Evolutionary conservation across 2,329 filamentous ascomycete genomes (phyloP).

Genomic region (Teratosphaeria gauchensis): DNA sequence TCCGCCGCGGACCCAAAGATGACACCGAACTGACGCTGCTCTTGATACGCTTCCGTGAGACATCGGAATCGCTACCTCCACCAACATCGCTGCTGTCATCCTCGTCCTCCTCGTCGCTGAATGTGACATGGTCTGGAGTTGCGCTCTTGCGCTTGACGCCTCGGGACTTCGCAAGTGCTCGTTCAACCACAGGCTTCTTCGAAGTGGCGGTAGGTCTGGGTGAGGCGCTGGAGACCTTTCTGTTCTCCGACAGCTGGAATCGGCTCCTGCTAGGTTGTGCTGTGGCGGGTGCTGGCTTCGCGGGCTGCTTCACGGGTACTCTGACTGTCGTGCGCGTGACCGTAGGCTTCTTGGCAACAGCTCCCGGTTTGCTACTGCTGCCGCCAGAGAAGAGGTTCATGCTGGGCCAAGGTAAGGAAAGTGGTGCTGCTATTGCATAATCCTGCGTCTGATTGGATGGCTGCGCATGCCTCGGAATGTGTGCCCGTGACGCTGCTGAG

Average conservation of each 20-base stretch:
- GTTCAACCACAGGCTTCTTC: neutral
- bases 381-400: constrained; percentile 15
- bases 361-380: constrained; percentile 7
- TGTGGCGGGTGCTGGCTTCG: constrained; percentile 6
- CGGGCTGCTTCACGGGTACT: constrained; percentile 12
- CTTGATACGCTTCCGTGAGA: constrained; percentile 27
- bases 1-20: constrained; percentile 12
- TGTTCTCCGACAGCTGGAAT: constrained; percentile 13
- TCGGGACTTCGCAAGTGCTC: constrained; percentile 5
- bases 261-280: constrained; percentile 11
- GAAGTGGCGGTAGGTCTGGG: neutral
- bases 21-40: constrained; percentile 24
- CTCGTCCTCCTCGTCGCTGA: constrained; percentile 25
- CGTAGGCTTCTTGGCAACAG: constrained; percentile 12
- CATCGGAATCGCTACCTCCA: constrained; percentile 24
- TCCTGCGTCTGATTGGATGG: neutral
- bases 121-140: constrained; percentile 22
- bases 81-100: constrained; percentile 21
- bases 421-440: neutral
- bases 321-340: constrained; percentile 15
- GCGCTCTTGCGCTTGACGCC: constrained; percentile 27
- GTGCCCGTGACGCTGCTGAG: neutral
- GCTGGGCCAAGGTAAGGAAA: constrained; percentile 6
- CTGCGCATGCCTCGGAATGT: neutral
- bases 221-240: neutral